These are phyloP conservation scores for Nevesoporus exiguus DNA, from an alignment of 768 basidiomycete genomes.

Conservation along the genomic window DNA sequence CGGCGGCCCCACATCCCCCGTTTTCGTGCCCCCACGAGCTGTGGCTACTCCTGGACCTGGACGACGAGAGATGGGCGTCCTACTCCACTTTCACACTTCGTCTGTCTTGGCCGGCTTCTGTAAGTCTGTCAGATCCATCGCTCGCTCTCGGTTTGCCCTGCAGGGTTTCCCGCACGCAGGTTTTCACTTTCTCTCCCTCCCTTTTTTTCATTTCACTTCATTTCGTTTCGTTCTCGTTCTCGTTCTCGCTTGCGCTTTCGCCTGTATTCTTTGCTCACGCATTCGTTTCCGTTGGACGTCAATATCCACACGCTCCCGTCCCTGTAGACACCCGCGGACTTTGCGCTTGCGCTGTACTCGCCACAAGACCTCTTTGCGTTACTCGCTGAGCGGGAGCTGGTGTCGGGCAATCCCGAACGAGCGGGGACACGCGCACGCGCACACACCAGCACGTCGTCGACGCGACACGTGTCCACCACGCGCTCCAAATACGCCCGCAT, in stretches of 20 bases:
- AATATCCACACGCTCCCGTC: background rate
- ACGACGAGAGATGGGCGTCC: constrained; percentile 37
- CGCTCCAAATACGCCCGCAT: constrained; percentile 57
- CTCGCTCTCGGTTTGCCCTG: background rate
- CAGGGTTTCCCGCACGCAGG: background rate
- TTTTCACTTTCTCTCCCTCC: background rate
- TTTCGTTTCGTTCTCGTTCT: background rate
- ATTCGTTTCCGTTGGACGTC: background rate
- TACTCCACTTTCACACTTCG: constrained; percentile 49
- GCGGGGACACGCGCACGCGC: background rate
- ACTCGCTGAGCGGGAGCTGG: background rate
- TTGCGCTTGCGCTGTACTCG: constrained; percentile 39
- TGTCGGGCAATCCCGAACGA: background rate
- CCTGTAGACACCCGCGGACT: constrained; percentile 42
- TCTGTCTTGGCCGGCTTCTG: constrained; percentile 55
- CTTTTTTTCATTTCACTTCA: background rate
- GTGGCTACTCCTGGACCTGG: constrained; percentile 48
- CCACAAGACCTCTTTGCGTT: constrained; percentile 29
- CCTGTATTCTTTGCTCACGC: background rate
- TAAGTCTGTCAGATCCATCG: constrained; percentile 30
- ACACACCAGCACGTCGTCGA: constrained; percentile 1
- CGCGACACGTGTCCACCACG: constrained; percentile 21
- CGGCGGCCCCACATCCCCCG: background rate
- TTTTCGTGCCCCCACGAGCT: constrained; percentile 40
- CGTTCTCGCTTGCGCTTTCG: background rate